phyloP scores from a whole-genome alignment of 2,329 filamentous ascomycete species.

The Fusarium sulawesiense region DNA sequence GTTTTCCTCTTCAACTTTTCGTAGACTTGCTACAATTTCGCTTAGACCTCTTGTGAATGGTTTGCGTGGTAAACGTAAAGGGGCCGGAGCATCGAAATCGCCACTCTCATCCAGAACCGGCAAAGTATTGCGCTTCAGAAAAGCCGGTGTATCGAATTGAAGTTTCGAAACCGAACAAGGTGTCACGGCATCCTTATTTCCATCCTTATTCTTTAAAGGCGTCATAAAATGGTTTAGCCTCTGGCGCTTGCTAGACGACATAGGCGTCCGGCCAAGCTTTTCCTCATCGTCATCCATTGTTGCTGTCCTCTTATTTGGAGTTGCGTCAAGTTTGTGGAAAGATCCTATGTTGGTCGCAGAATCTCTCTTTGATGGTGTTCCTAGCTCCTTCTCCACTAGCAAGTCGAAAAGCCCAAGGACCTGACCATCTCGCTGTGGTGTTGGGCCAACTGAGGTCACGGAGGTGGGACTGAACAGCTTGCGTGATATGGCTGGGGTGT shows the following conservation, averaged over 20 bases:
- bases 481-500: constrained; percentile 67
- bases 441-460: constrained; percentile 76
- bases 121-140: constrained; percentile 65
- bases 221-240: constrained; percentile 73
- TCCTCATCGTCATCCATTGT: constrained; percentile 45
- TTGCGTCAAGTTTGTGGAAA: constrained; percentile 49
- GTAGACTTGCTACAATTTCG: constrained; percentile 76
- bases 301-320: constrained; percentile 59
- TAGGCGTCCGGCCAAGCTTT: constrained; percentile 61
- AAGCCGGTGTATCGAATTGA: constrained; percentile 76
- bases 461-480: constrained; percentile 70
- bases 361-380: constrained; percentile 61
- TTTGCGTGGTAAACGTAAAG: constrained; percentile 66
- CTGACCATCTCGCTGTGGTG: constrained; percentile 81
- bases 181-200: constrained; percentile 55
- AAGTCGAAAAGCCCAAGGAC: constrained; percentile 83
- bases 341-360: constrained; percentile 38
- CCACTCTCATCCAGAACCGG: constrained; percentile 68
- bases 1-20: constrained; percentile 75
- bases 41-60: constrained; percentile 77
- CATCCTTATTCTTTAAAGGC: constrained; percentile 65
- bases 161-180: constrained; percentile 65
- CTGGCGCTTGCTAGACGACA: constrained; percentile 69
- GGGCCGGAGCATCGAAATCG: constrained; percentile 60
- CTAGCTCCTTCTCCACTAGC: constrained; percentile 63